Percentiles rank a stretch among this genome's conserved stretches.
Evolutionary conservation across 495 filamentous ascomycete genomes (phyloP).

Genomic region (Glarea lozoyensis): DNA sequence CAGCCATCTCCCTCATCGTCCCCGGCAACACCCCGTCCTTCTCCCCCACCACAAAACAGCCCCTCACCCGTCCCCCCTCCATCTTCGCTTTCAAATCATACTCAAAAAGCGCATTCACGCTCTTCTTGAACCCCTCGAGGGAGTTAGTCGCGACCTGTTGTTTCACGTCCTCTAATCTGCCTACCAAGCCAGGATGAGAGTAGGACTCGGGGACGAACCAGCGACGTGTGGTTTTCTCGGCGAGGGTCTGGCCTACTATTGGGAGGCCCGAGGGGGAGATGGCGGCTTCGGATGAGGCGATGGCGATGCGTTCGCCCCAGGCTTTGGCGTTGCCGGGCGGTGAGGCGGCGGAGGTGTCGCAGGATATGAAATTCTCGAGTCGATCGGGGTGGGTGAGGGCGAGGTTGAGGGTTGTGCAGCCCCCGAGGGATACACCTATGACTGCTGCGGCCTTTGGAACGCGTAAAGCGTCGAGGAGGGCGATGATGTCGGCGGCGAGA

Average conservation of each 20-base stretch:
- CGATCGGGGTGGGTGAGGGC: slow-evolving; percentile 54
- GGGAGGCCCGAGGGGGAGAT: slow-evolving; percentile 34
- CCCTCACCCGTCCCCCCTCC: slow-evolving; percentile 46
- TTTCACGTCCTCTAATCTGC: slow-evolving; percentile 43
- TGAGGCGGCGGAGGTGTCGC: slow-evolving; percentile 65
- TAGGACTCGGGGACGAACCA: slow-evolving; percentile 66
- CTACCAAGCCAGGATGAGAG: slow-evolving; percentile 32
- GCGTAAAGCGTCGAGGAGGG: slow-evolving; percentile 48
- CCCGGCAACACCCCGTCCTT: slow-evolving; percentile 66
- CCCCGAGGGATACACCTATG: slow-evolving; percentile 70
- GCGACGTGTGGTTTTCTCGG: slow-evolving; percentile 56
- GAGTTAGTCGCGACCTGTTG: slow-evolving; percentile 54
- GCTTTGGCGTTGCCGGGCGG: slow-evolving; percentile 62
- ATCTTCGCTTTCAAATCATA: slow-evolving; percentile 64
- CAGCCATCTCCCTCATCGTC: slow-evolving; percentile 67
- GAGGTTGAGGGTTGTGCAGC: slow-evolving; percentile 62
- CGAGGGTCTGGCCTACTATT: slow-evolving; percentile 49
- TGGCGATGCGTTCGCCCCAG: slow-evolving; percentile 65
- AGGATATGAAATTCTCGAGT: slow-evolving; percentile 55
- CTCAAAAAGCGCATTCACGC: slow-evolving; percentile 63
- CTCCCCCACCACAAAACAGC: slow-evolving; percentile 59
- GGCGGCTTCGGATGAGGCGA: slow-evolving; percentile 52
- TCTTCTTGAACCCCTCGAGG: slow-evolving; percentile 59
- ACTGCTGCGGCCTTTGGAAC: slow-evolving; percentile 50
- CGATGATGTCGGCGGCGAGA: slow-evolving; percentile 54